Conservation (phyloP, 352 stramenopile genomes). For the Globisporangium parvum region DNA sequence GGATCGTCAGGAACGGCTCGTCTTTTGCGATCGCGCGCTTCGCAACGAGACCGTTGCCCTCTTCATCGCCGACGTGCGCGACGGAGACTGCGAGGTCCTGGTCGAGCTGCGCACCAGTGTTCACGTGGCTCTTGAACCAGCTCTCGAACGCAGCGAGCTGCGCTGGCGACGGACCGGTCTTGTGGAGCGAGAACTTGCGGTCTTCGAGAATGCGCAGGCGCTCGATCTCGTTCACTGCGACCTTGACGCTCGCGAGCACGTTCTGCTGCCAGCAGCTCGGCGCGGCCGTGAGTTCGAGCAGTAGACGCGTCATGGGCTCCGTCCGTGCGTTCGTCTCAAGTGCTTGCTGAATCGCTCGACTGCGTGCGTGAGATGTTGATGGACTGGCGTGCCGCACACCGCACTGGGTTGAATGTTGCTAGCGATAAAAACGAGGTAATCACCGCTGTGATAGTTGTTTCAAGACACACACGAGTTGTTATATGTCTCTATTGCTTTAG, state of each 20-base stretch:
- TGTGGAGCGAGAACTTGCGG: conserved; percentile 18
- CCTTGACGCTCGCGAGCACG: conserved; percentile 18
- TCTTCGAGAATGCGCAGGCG: conserved; percentile 16
- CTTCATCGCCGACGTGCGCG: conserved; percentile 15
- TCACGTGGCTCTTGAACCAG: conserved; percentile 20
- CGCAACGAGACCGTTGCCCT: conserved; percentile 29
- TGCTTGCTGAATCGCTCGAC: too few species aligned
- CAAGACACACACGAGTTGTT: too few species aligned
- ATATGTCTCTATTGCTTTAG: too few species aligned
- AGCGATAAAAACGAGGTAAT: too few species aligned
- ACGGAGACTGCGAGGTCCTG: conserved; percentile 14
- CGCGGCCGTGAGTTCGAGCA: conserved; percentile 28
- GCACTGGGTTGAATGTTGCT: too few species aligned
- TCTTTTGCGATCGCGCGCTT: conserved; percentile 16
- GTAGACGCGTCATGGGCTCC: conserved; percentile 9
- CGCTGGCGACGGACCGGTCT: conserved; percentile 5
- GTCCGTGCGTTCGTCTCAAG: too few species aligned
- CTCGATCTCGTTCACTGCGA: conserved; percentile 25
- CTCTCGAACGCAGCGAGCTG: conserved; percentile 21
- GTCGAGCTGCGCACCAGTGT: not conserved
- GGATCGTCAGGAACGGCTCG: conserved; percentile 27
- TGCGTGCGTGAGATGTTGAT: conserved; percentile 5
- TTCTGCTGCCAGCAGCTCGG: conserved; percentile 26
- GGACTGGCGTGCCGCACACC: too few species aligned
- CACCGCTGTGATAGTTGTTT: too few species aligned